Base-by-base conservation (phyloP, 192 early-diverging fungal genomes). In the Gaertneriomyces sp. region DNA sequence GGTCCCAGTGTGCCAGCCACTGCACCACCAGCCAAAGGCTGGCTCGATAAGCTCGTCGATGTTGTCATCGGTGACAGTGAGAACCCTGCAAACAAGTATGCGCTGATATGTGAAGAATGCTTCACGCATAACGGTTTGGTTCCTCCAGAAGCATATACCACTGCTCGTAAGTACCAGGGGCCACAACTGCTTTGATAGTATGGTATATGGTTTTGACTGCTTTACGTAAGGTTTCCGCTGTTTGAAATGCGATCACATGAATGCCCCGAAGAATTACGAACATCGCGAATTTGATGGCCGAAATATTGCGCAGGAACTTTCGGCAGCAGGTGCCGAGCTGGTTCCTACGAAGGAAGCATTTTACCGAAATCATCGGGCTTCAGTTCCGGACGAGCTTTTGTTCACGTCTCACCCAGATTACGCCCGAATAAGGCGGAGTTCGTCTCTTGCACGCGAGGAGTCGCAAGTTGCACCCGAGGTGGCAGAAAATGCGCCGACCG, bases 31-130 rank as follows among this genome's bases (percentile, higher is more conserved):
- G 20, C 67, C 33, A 74, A 72, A 45, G 57, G 58, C 16, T 98
- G 93, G 94, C 91, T 89, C 63, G 96, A 98, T 74, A 92, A 88
- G 72, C 78, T 96, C 8, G 83, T 98, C 33, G 93, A 96, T 71
- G 89, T 90, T 56, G 78, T 98, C 20, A 89, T 96, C 33, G 96
- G 96, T 7, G 93, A 94, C 19, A 53, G 47, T 5, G 91, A 92
- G 20, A 88, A 90, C 17, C 91, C 90, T 2, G 85, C 92, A 39
- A 89, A 86, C 68, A 92, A 93, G 67, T 98, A 93, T 68, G 96
- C 96, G 16, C 79, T 98, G 33, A 90, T 98, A 44, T 98, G 96
- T 71, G 80, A 88, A 39, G 79, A 86, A 45, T 98, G 96, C 74
- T 93, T 86, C 69, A 84, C 86, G 0, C 95, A 97, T 72, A 98